Evolutionary conservation across 176 grass and related monocot genomes (phyloP).

Genomic region (Oryza meridionalis): DNA sequence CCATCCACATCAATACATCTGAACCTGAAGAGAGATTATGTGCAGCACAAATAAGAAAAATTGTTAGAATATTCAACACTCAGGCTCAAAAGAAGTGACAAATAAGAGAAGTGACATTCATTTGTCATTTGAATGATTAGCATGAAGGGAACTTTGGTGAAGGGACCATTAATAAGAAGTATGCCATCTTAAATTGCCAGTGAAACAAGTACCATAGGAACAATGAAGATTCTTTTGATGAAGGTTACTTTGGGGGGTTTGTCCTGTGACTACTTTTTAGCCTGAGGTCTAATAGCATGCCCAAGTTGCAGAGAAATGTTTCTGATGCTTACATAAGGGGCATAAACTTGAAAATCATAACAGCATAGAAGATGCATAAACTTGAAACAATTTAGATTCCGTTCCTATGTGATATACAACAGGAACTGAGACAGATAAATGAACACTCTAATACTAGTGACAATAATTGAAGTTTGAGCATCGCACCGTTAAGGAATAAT

Average conservation of each 20-base stretch:
- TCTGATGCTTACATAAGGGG: neutral
- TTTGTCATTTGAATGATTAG: constrained; percentile 14
- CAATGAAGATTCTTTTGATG: neutral
- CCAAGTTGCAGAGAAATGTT: constrained; percentile 1
- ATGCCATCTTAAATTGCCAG: neutral
- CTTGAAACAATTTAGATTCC: neutral
- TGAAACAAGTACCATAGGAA: neutral
- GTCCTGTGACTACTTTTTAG: neutral
- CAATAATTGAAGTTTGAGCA: constrained; percentile 28
- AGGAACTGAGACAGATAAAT: neutral
- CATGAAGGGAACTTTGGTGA: constrained; percentile 13
- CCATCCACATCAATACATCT: constrained; percentile 95
- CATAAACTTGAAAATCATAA: neutral
- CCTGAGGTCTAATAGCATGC: constrained; percentile 4
- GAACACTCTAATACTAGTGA: constrained; percentile 2
- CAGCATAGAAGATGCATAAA: neutral
- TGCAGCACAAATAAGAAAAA: constrained; percentile 27
- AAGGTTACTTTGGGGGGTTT: neutral
- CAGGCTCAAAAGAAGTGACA: constrained; percentile 16
- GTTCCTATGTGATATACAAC: constrained; percentile 1
- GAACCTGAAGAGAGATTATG: constrained; percentile 67
- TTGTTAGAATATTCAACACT: constrained; percentile 9
- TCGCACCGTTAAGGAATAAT: constrained; percentile 8
- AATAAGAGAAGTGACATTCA: neutral
- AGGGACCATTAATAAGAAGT: neutral